A percentile compares a stretch with the other conserved stretches of the same genome.
These are phyloP conservation scores for Raffaelea deltoideospora DNA, from an alignment of 2,329 filamentous ascomycete species.

Conservation along the genomic window DNA sequence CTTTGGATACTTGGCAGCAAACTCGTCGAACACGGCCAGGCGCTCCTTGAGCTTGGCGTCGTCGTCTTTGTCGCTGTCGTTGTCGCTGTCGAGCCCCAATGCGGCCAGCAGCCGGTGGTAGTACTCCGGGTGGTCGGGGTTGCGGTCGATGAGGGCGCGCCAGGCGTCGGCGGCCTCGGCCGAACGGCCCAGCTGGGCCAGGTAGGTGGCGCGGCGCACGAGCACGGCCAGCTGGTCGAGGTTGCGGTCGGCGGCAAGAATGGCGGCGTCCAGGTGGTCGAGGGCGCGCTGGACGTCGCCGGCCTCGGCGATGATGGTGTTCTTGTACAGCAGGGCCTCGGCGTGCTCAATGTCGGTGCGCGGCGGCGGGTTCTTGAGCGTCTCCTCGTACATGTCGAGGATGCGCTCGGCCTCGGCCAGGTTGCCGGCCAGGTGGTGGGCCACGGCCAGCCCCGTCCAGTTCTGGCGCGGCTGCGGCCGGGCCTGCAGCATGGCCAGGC, in stretches of 20 bases:
- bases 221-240: constrained; percentile 74
- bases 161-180: constrained; percentile 75
- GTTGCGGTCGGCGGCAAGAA: constrained; percentile 60
- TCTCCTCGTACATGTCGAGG: constrained; percentile 83
- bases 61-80: constrained; percentile 43
- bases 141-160: constrained; percentile 65
- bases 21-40: constrained; percentile 63
- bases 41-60: constrained; percentile 29
- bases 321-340: constrained; percentile 90
- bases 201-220: constrained; percentile 74
- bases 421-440: constrained; percentile 80
- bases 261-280: constrained; percentile 66
- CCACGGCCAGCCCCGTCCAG: constrained; percentile 95
- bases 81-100: constrained; percentile 38
- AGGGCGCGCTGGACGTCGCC: constrained; percentile 72
- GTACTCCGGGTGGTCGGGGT: constrained; percentile 75
- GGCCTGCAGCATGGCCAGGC: constrained; percentile 73
- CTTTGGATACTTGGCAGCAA: constrained; percentile 65
- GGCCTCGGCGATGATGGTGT: constrained; percentile 78
- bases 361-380: constrained; percentile 64
- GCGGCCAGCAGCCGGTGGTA: constrained; percentile 63
- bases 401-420: constrained; percentile 78
- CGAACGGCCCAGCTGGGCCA: constrained; percentile 58
- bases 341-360: constrained; percentile 81
- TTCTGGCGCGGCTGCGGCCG: constrained; percentile 73